Evolutionary conservation across 371 early-diverging fungal genomes (phyloP).

Genomic region (Blastocladiella emersonii): DNA sequence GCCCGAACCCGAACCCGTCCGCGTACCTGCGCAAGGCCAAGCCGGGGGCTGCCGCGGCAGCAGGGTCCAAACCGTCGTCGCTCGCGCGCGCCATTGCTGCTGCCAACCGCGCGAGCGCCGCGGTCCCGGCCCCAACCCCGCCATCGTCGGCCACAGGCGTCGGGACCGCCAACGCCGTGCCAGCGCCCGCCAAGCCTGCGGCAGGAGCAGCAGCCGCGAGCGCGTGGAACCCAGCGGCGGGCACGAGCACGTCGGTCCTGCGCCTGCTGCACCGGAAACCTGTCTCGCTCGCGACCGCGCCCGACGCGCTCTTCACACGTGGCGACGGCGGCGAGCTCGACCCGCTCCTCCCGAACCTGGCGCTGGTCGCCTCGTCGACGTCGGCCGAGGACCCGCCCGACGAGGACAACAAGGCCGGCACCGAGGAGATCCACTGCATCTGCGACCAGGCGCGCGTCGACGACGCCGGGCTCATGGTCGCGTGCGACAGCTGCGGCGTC

Average conservation of each 20-base stretch:
- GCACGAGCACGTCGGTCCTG: background rate
- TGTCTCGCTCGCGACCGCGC: background rate
- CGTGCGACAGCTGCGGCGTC: slow-evolving; percentile 54
- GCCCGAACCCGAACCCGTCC: background rate
- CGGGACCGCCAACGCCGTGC: too few relatives aligned
- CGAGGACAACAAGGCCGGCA: background rate
- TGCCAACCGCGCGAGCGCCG: background rate
- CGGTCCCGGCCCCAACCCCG: background rate
- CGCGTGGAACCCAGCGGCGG: too few relatives aligned
- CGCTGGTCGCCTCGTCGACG: too few relatives aligned
- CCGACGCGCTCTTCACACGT: too few relatives aligned
- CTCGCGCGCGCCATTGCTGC: background rate
- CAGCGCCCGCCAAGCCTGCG: too few relatives aligned
- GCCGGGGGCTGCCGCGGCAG: background rate
- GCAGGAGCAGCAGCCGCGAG: too few relatives aligned
- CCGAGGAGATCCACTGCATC: slow-evolving; percentile 47
- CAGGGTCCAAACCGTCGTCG: too few relatives aligned
- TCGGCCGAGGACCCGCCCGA: background rate
- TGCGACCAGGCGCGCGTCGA: slow-evolving; percentile 49
- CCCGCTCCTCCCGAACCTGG: too few relatives aligned
- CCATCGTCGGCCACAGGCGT: too few relatives aligned
- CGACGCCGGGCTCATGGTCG: slow-evolving; percentile 63
- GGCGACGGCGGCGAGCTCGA: too few relatives aligned
- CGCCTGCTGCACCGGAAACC: background rate
- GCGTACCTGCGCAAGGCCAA: background rate